phyloP scores from a whole-genome alignment of 2,329 filamentous ascomycete species.

The Cercospora canescens region DNA sequence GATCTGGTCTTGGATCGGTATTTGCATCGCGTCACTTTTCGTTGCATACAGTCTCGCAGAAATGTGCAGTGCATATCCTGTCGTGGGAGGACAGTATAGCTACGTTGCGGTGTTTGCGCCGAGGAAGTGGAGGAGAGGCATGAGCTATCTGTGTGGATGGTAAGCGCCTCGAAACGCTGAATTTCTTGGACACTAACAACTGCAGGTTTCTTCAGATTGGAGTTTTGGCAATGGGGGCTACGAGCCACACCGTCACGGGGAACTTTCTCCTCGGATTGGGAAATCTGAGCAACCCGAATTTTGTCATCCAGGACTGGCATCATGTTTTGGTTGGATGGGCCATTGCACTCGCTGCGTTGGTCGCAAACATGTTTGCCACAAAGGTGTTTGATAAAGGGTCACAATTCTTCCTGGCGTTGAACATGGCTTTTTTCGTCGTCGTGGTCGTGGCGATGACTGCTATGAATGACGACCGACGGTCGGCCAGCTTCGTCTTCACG shows the following conservation, averaged over 20 bases:
- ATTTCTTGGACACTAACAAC: neutral
- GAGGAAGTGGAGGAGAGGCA: slow-evolving; percentile 33
- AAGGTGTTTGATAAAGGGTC: slow-evolving; percentile 55
- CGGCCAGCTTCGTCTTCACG: slow-evolving; percentile 55
- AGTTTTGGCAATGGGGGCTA: slow-evolving; percentile 34
- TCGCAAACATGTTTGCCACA: slow-evolving; percentile 53
- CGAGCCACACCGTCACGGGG: slow-evolving; percentile 46
- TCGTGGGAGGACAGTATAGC: slow-evolving; percentile 59
- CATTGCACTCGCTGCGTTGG: slow-evolving; percentile 47
- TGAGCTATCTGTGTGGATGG: slow-evolving; percentile 42
- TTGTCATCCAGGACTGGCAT: slow-evolving; percentile 58
- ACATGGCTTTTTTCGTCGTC: slow-evolving; percentile 54
- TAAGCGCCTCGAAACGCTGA: neutral
- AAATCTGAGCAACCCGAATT: slow-evolving; percentile 53
- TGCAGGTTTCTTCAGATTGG: slow-evolving; percentile 20
- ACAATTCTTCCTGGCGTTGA: slow-evolving; percentile 54
- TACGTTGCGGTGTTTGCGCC: slow-evolving; percentile 60
- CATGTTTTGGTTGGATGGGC: slow-evolving; percentile 55
- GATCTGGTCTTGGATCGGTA: slow-evolving; percentile 58
- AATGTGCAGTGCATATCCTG: slow-evolving; percentile 58
- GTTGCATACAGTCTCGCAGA: slow-evolving; percentile 62
- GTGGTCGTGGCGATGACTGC: slow-evolving; percentile 55
- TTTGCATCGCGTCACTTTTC: slow-evolving; percentile 52
- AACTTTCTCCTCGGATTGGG: slow-evolving; percentile 59
- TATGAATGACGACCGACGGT: slow-evolving; percentile 55